Evolutionary conservation across 768 basidiomycete species (phyloP), one percentile per base, ranked within the genome.

Genomic region (Leccinum imitatum): DNA sequence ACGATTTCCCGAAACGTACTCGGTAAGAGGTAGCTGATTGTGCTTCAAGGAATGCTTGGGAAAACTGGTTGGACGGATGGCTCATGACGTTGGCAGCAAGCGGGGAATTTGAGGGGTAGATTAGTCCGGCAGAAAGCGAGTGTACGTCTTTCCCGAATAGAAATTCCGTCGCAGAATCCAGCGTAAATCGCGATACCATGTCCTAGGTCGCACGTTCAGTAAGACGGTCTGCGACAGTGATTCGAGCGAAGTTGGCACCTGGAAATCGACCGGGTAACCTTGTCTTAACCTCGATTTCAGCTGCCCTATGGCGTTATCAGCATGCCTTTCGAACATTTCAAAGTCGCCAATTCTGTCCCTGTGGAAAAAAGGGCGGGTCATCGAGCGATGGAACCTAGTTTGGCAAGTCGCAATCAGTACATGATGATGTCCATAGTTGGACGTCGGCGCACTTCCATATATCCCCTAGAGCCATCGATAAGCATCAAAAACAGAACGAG

Each of bases 341-440:
- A 84, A 84, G 63, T 84, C 76, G 59, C 76, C 78, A 54, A 84
- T 82, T 10, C 81, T 72, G 21, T 84, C 81, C 56, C 75, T 78
- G 63, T 59, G 77, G 72, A 87, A 87, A 75, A 86, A 87, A 0
- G 86, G 86, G 2, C 86, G 79, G 0, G 83, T 82, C 75, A 87
- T 84, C 0, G 77, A 67, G 14, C 85, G 81, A 63, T 86, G 85
- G 69, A 85, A 83, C 64, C 84, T 84, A 54, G 50, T 9, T 15
- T 30, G 17, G 1, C 41, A 17, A 50, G 17, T 44, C 8, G 23
- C 23, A 48, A 23, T 47, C 17, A 56, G 19, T 27, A 33, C 21
- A 51, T 23, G 17, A 15, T 15, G 1, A 25, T 31, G 37, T 21
- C 27, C 8, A 44, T 8, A 17, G 41, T 19, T 23, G 11, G 4